Evolutionary conservation across 225 moss, liverwort and hornwort genomes (phyloP).

Genomic region (Marchantia paleacea): DNA sequence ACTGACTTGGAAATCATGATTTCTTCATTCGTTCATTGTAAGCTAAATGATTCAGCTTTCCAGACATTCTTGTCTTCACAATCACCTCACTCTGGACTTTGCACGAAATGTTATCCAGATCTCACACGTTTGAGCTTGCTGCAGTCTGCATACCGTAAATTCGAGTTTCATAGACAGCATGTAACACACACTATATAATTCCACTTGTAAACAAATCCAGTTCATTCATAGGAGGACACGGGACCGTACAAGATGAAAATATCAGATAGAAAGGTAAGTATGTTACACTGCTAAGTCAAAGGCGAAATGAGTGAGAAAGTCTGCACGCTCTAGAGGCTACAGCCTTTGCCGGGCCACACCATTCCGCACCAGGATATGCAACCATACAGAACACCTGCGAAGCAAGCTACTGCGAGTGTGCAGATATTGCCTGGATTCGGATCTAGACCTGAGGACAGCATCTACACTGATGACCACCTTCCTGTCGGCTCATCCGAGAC

Average conservation of each 20-base stretch:
- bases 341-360: not conserved
- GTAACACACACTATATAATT: not conserved
- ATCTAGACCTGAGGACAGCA: slow-evolving; percentile 1
- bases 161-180: not conserved
- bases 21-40: not conserved
- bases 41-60: not conserved
- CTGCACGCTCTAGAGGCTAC: not conserved
- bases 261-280: not conserved
- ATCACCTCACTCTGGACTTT: not conserved
- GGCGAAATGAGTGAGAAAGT: not conserved
- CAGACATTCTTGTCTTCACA: not conserved
- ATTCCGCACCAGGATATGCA: not conserved
- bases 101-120: not conserved
- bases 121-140: not conserved
- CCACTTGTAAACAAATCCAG: not conserved
- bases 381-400: not conserved
- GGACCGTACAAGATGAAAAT: not conserved
- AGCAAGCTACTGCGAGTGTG: not conserved
- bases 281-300: not conserved
- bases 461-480: not conserved
- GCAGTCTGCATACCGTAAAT: not conserved
- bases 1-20: not conserved
- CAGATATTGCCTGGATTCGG: not conserved
- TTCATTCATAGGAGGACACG: not conserved
- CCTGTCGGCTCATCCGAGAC: not conserved